Evolutionary conservation across 371 early-diverging fungal genomes (phyloP), one percentile per base, ranked within the genome.

Genomic region (Phascolomyces articulosus): DNA sequence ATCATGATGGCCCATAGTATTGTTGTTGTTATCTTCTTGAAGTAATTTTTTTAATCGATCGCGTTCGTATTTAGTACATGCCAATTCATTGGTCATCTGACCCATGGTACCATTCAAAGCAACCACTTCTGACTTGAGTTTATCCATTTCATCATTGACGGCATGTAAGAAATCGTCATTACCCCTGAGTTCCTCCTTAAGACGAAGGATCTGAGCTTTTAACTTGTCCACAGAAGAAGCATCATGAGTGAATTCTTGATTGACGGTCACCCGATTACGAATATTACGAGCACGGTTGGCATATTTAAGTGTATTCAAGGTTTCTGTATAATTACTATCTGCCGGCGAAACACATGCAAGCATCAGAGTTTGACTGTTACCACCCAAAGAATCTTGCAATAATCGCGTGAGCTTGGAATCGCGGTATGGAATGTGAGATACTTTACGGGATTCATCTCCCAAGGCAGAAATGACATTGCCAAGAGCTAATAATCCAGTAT

Each of bases 401-500:
- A 99, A 81, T 29, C 87, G 87, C 0, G 99, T 99, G 24, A 99
- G 87, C 74, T 99, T 99, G 8, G 93, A 92, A 72, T 98, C 97
- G 62, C 99, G 87, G 75, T 95, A 99, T 0, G 99, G 99, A 13
- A 99, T 88, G 68, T 93, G 91, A 18, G 83, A 79, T 9, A 77
- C 75, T 54, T 73, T 83, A 40, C 91, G 76, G 49, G 85, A 75
- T 63, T 92, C 86, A 69, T 96, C 98, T 26, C 93, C 94, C 26
- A 99, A 84, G 3, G 98, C 98, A 9, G 93, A 93, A 55, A 99
- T 99, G 13, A 99, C 99, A 74, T 98, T 99, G 63, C 98, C 98
- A n/a, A 99, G 88, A 0, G 97, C 97, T 59, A 99, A 83, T 6
- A 99, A 87, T 1, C 99, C 99, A 15, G 93, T 88, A 76, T 99